Percentiles rank a stretch among this genome's conserved stretches.
phyloP scores from a whole-genome alignment of 2,329 filamentous ascomycete species.

The Lasiodiplodia citricola region DNA sequence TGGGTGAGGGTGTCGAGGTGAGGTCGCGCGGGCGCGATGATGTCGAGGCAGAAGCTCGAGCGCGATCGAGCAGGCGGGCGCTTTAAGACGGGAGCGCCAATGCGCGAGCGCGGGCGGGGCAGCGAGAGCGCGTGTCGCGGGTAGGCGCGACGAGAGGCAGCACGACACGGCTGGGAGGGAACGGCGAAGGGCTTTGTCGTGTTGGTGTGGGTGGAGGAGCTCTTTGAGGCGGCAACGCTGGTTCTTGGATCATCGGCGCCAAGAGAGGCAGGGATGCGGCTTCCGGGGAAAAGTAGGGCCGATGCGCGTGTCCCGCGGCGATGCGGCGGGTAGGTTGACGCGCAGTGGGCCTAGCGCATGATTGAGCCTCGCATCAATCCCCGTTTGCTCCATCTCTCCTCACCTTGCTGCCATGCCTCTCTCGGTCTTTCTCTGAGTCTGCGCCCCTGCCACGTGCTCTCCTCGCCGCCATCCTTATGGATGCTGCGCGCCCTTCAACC shows the following conservation, averaged over 20 bases:
- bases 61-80: neutral
- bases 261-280: neutral
- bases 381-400: neutral
- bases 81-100: neutral
- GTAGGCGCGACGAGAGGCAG: neutral
- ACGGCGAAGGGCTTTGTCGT: conserved; percentile 3
- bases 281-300: conserved; percentile 2
- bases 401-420: neutral
- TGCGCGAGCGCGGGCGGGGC: neutral
- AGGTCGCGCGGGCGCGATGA: neutral
- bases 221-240: neutral
- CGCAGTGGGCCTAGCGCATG: conserved; percentile 5
- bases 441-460: too few relatives aligned
- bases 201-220: neutral
- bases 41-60: conserved; percentile 18
- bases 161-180: neutral
- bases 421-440: neutral
- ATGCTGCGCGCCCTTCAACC: neutral
- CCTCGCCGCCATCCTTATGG: conserved; percentile 2
- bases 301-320: neutral
- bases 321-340: neutral
- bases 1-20: neutral
- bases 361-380: conserved; percentile 5
- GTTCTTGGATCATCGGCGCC: conserved; percentile 13
- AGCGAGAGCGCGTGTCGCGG: neutral